These are phyloP conservation scores for Heimioporus retisporus DNA, from an alignment of 1,284 basidiomycete genomes.

Conservation along the genomic window DNA sequence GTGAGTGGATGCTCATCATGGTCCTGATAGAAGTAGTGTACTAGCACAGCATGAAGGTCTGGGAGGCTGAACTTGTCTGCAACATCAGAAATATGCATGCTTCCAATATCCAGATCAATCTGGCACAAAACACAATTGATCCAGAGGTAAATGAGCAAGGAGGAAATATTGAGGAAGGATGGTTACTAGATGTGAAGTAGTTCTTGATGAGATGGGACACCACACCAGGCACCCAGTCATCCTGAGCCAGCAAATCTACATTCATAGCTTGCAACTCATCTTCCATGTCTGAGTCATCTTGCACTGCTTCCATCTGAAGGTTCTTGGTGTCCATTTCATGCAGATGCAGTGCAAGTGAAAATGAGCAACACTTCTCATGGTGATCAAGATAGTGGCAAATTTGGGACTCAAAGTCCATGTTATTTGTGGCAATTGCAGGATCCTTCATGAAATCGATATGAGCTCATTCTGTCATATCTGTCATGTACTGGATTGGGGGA, in stretches of 20 bases:
- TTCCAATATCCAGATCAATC: slow-evolving; percentile 24
- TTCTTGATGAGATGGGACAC: background rate
- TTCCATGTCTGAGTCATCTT: background rate
- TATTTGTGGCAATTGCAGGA: slow-evolving; percentile 34
- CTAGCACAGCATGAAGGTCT: slow-evolving; percentile 23
- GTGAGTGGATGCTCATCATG: slow-evolving; percentile 34
- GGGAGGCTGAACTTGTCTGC: background rate
- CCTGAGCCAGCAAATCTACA: too few relatives aligned
- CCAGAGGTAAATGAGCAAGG: slow-evolving; percentile 24
- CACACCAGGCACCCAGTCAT: background rate
- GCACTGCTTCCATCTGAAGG: background rate
- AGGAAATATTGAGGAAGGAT: slow-evolving; percentile 16
- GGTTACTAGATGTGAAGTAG: background rate
- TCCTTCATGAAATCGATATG: slow-evolving; percentile 40
- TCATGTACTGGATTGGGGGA: slow-evolving; percentile 40
- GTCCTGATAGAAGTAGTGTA: slow-evolving; percentile 36
- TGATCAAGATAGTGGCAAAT: slow-evolving; percentile 41
- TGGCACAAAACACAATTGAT: slow-evolving; percentile 37
- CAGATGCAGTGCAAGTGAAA: slow-evolving; percentile 30
- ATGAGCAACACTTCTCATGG: slow-evolving; percentile 34
- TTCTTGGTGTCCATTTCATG: background rate
- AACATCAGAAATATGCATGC: slow-evolving; percentile 29
- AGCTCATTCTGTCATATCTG: slow-evolving; percentile 43
- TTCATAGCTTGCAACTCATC: background rate
- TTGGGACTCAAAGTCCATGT: slow-evolving; percentile 41